Percentiles rank a stretch among this genome's conserved stretches.
Conservation (phyloP, 371 early-diverging fungal species). For the Vairimorpha apis region DNA sequence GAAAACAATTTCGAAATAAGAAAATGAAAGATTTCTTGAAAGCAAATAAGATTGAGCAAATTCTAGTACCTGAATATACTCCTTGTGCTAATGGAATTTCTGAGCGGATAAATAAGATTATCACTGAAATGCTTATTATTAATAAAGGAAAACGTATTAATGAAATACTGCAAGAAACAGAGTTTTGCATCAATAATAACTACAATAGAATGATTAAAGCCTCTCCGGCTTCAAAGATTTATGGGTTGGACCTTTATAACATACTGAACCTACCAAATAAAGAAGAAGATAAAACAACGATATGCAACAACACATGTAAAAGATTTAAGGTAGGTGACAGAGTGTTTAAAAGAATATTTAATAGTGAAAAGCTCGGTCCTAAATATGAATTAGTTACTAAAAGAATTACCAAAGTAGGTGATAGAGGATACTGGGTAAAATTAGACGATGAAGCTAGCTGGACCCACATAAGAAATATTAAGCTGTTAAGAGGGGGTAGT, state of each 20-base stretch:
- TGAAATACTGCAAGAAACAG: background rate
- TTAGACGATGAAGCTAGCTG: too few relatives aligned
- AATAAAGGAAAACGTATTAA: background rate
- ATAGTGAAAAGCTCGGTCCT: too few relatives aligned
- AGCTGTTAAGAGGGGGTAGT: too few relatives aligned
- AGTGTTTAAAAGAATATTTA: too few relatives aligned
- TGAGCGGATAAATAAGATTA: conserved; percentile 15
- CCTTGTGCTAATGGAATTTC: conserved; percentile 15
- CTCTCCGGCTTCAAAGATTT: background rate
- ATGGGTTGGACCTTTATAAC: background rate
- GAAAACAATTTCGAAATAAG: background rate
- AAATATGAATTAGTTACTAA: too few relatives aligned
- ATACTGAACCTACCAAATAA: too few relatives aligned
- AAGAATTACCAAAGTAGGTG: too few relatives aligned
- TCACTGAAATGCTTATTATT: background rate
- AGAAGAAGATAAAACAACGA: too few relatives aligned
- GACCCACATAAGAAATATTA: too few relatives aligned
- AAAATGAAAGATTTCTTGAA: background rate
- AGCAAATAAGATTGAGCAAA: conserved; percentile 12
- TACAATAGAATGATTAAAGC: background rate
- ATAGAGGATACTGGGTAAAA: too few relatives aligned
- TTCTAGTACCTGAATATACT: background rate
- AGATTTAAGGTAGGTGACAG: too few relatives aligned
- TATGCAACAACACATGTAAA: too few relatives aligned
- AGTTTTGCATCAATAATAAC: background rate